A percentile compares a stretch with the other conserved stretches of the same genome.
Evolutionary conservation across 73 alveolate species (phyloP).

Genomic region (Stentor coeruleus): DNA sequence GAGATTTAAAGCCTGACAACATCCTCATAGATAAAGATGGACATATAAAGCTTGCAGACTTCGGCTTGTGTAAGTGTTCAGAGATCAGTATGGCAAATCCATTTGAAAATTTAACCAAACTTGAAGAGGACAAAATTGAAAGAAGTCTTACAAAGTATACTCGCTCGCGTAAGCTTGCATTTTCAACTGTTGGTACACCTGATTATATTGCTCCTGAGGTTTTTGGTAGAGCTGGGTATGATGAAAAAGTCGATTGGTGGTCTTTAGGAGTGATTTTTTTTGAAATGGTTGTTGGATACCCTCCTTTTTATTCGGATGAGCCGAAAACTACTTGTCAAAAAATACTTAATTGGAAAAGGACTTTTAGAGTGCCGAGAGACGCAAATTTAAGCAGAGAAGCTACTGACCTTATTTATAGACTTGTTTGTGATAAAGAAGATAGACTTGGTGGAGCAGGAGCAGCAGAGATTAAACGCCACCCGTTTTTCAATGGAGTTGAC

Average conservation of each 20-base stretch:
- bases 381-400: not conserved
- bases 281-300: conserved; percentile 30
- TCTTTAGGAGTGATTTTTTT: conserved; percentile 50
- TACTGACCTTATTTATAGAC: not conserved
- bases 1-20: conserved; percentile 87
- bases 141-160: conserved; percentile 20
- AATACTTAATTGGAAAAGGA: not conserved
- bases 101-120: not conserved
- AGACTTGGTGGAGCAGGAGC: not conserved
- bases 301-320: conserved; percentile 22
- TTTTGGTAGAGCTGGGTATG: conserved; percentile 35
- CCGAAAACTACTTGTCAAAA: conserved; percentile 19
- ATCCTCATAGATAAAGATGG: conserved; percentile 83
- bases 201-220: conserved; percentile 78
- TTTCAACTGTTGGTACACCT: conserved; percentile 72
- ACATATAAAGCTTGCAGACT: conserved; percentile 82
- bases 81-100: not conserved
- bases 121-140: not conserved
- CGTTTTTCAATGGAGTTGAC: not conserved
- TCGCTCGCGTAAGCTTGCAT: conserved; percentile 29
- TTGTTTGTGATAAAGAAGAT: not conserved
- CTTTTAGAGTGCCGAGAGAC: conserved; percentile 8
- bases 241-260: conserved; percentile 52
- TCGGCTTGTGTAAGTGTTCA: conserved; percentile 72
- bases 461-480: not conserved